These are phyloP conservation scores for Candolleomyces efflorescens DNA, from an alignment of 768 basidiomycete genomes.

Conservation along the genomic window DNA sequence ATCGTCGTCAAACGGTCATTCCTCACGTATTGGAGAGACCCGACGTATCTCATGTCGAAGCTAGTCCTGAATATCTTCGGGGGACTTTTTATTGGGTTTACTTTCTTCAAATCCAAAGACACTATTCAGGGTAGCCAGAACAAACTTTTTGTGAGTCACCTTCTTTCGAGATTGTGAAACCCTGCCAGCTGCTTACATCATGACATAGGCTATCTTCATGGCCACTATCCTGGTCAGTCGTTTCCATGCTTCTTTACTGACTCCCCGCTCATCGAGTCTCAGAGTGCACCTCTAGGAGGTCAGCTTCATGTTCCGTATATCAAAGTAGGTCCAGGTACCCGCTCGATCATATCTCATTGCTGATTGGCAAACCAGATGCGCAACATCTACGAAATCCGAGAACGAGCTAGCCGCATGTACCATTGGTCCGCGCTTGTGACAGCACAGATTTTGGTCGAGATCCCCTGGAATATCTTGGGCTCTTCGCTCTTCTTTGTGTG, in stretches of 20 bases:
- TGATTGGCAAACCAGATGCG: constrained; percentile 33
- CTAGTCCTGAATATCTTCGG: constrained; percentile 48
- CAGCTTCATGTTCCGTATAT: constrained; percentile 66
- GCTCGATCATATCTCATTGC: background rate
- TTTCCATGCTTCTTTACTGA: background rate
- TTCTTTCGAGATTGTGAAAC: constrained; percentile 7
- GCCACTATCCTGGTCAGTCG: constrained; percentile 38
- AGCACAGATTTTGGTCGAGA: constrained; percentile 50
- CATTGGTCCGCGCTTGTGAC: constrained; percentile 58
- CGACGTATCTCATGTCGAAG: constrained; percentile 60
- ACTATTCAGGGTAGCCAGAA: constrained; percentile 57
- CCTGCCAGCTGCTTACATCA: background rate
- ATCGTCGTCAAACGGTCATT: constrained; percentile 41
- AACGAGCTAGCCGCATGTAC: constrained; percentile 62
- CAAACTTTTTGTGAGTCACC: constrained; percentile 54
- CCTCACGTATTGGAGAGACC: constrained; percentile 50
- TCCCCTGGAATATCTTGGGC: constrained; percentile 64
- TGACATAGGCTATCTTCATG: constrained; percentile 51
- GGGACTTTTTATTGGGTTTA: constrained; percentile 58
- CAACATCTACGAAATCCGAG: constrained; percentile 63
- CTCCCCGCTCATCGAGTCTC: background rate
- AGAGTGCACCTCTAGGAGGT: constrained; percentile 50
- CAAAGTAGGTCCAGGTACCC: constrained; percentile 18
- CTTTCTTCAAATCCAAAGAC: constrained; percentile 56
- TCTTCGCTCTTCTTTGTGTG: constrained; percentile 61